phyloP scores from a whole-genome alignment of 495 filamentous ascomycete genomes.

The Annulohypoxylon maeteangense region DNA sequence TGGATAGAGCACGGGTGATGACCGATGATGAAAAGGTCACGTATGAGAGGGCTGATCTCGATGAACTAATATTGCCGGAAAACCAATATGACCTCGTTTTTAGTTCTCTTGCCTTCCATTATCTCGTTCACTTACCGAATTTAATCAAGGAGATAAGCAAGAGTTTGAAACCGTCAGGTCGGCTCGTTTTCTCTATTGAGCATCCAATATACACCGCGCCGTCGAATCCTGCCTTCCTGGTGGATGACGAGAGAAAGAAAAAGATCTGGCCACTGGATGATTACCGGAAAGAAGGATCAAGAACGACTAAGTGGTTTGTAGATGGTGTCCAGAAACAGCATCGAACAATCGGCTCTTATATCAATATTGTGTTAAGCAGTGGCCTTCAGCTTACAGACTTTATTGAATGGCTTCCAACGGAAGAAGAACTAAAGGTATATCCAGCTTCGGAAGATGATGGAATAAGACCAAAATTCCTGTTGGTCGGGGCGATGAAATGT shows the following conservation, averaged over 20 bases:
- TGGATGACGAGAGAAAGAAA: conserved; percentile 32
- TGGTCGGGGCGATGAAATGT: conserved; percentile 30
- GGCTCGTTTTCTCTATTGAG: conserved; percentile 51
- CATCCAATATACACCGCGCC: conserved; percentile 56
- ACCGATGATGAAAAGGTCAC: conserved; percentile 39
- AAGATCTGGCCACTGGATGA: conserved; percentile 50
- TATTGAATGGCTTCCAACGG: conserved; percentile 48
- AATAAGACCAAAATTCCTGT: conserved; percentile 36
- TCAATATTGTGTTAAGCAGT: conserved; percentile 47
- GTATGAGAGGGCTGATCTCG: conserved; percentile 48
- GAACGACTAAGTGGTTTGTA: conserved; percentile 49
- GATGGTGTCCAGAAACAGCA: conserved; percentile 52
- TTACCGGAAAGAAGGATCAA: conserved; percentile 50
- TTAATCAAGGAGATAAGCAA: conserved; percentile 46
- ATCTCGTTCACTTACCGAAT: conserved; percentile 42
- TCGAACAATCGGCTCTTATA: conserved; percentile 49
- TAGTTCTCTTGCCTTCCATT: conserved; percentile 53
- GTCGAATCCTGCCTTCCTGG: conserved; percentile 34
- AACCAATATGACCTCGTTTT: conserved; percentile 47
- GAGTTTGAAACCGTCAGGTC: conserved; percentile 45
- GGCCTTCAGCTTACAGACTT: conserved; percentile 50
- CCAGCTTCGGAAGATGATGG: conserved; percentile 28
- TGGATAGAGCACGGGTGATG: conserved; percentile 45
- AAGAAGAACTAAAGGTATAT: conserved; percentile 22
- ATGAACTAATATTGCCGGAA: conserved; percentile 37